Conservation (phyloP, 768 basidiomycete species). For the Phaffia australis region DNA sequence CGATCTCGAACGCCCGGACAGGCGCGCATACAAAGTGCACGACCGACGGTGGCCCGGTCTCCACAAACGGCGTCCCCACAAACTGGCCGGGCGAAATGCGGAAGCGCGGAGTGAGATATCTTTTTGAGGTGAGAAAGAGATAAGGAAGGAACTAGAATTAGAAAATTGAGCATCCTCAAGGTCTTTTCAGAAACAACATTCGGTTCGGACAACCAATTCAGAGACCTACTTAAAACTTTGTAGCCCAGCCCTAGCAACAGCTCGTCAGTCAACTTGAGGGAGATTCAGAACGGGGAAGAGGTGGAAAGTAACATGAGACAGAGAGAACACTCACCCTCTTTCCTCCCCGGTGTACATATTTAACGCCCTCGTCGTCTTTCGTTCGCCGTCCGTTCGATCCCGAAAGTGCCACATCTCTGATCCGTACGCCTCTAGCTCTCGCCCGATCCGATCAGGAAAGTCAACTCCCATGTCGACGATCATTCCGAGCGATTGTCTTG, state of each 20-base stretch:
- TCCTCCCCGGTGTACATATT: slow-evolving; percentile 65
- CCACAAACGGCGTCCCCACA: slow-evolving; percentile 43
- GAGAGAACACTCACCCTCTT: slow-evolving; percentile 47
- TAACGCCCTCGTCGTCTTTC: slow-evolving; percentile 58
- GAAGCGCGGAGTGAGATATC: slow-evolving; percentile 59
- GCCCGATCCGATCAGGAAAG: slow-evolving; percentile 54
- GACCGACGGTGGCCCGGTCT: slow-evolving; percentile 39
- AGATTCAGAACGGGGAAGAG: not conserved
- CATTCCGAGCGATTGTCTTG: slow-evolving; percentile 66
- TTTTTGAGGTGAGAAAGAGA: not conserved
- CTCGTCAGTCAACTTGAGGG: too few species aligned
- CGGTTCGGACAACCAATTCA: too few species aligned
- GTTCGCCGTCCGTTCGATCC: slow-evolving; percentile 42
- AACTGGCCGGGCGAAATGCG: slow-evolving; percentile 64
- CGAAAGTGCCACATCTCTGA: slow-evolving; percentile 67
- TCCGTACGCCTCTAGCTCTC: slow-evolving; percentile 53
- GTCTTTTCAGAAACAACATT: too few species aligned
- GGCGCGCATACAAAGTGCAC: slow-evolving; percentile 85
- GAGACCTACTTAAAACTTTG: too few species aligned
- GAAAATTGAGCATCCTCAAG: too few species aligned
- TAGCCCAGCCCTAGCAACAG: too few species aligned
- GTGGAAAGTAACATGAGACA: slow-evolving; percentile 11
- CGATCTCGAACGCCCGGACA: slow-evolving; percentile 52
- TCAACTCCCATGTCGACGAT: slow-evolving; percentile 70
- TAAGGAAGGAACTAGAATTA: too few species aligned